Evolutionary conservation across 108 stramenopile genomes (phyloP).

Genomic region (Cylindrotheca fusiformis): DNA sequence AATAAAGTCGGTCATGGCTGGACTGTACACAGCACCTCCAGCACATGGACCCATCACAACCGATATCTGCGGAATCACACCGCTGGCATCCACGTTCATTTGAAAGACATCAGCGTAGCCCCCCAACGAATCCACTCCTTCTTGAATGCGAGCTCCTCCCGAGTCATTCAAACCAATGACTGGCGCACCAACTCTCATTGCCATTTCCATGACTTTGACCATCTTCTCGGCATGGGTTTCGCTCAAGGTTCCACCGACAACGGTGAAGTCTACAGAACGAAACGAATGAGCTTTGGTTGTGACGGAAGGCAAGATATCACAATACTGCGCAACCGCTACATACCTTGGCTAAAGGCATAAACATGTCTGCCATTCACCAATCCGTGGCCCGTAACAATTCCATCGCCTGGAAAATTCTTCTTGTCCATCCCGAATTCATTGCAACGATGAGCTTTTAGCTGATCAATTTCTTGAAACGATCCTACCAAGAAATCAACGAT

Average conservation of each 20-base stretch:
- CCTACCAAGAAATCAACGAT: too few relatives aligned
- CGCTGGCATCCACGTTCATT: constrained; percentile 95
- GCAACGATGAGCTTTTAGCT: constrained; percentile 94
- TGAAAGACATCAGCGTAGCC: constrained; percentile 99
- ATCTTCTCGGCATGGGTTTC: constrained; percentile 99
- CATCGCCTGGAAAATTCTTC: constrained; percentile 91
- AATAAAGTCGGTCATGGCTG: constrained; percentile 99
- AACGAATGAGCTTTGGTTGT: constrained; percentile 12
- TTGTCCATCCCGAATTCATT: constrained; percentile 95
- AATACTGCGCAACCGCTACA: not conserved
- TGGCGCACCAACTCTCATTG: constrained; percentile 89
- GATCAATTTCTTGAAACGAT: constrained; percentile 93
- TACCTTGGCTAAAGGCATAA: constrained; percentile 81
- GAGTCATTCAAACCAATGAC: constrained; percentile 99
- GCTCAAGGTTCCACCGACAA: constrained; percentile 93
- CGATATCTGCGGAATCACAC: constrained; percentile 94
- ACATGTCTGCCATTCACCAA: constrained; percentile 73
- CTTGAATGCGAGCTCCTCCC: constrained; percentile 99
- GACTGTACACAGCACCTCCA: constrained; percentile 93
- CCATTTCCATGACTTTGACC: constrained; percentile 99
- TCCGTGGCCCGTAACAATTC: constrained; percentile 86
- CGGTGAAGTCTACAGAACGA: constrained; percentile 95
- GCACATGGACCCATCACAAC: constrained; percentile 90
- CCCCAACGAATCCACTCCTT: constrained; percentile 94
- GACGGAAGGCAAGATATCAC: not conserved